These are phyloP conservation scores for Blepharisma stoltei DNA, from an alignment of 73 alveolate genomes.

Conservation along the genomic window DNA sequence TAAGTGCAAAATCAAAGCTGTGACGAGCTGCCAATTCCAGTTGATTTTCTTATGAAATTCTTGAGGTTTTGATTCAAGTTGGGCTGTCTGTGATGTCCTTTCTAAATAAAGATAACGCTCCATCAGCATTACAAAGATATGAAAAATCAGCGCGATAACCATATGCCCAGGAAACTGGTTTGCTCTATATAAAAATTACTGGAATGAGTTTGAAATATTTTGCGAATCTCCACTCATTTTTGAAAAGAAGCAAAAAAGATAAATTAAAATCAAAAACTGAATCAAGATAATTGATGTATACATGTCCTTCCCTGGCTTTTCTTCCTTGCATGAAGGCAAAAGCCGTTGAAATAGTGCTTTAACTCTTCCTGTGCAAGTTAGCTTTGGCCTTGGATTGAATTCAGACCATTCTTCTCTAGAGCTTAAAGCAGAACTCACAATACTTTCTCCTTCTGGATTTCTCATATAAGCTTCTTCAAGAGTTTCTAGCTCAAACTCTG, in stretches of 20 bases:
- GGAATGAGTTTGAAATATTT: neutral
- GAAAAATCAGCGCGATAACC: slow-evolving; percentile 63
- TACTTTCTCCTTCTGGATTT: neutral
- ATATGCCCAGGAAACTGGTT: slow-evolving; percentile 63
- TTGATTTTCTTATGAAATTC: no score
- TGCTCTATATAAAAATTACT: neutral
- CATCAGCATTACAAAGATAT: slow-evolving; percentile 49
- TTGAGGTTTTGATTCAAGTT: no score
- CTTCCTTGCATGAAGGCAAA: slow-evolving; percentile 73
- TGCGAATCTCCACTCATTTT: slow-evolving; percentile 77
- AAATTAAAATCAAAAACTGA: slow-evolving; percentile 62
- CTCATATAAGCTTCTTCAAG: slow-evolving; percentile 30
- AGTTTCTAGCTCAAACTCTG: slow-evolving; percentile 5
- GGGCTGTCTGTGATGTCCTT: neutral
- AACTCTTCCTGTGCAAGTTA: no score
- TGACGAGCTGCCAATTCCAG: no score
- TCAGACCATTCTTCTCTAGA: no score
- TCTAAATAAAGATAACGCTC: slow-evolving; percentile 50
- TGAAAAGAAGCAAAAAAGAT: slow-evolving; percentile 75
- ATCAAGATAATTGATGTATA: slow-evolving; percentile 58
- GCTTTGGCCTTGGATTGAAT: no score
- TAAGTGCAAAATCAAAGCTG: slow-evolving; percentile 20
- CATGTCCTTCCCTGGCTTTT: slow-evolving; percentile 89
- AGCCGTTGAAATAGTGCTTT: slow-evolving; percentile 57
- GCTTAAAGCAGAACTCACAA: no score